These are phyloP conservation scores for Sporothrix protearum DNA, from an alignment of 2,329 filamentous ascomycete genomes.

Conservation along the genomic window DNA sequence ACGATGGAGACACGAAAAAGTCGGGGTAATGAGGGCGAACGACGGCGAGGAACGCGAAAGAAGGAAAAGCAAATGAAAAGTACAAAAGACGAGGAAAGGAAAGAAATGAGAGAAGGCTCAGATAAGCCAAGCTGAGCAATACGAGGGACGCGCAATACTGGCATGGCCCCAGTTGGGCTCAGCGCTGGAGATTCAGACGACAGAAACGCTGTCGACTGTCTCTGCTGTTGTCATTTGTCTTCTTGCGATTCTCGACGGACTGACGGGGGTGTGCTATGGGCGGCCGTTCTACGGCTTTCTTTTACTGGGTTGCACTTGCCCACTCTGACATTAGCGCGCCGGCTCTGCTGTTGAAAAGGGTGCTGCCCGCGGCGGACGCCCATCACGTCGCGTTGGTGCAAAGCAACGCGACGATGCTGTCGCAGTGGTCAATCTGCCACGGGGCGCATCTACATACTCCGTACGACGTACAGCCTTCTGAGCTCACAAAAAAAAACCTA, in stretches of 20 bases:
- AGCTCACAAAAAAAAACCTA: not conserved
- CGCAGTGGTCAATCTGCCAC: not conserved
- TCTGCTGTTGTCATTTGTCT: not conserved
- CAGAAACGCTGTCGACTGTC: not conserved
- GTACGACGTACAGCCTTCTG: not conserved
- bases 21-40: conserved; percentile 8
- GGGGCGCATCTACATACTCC: not conserved
- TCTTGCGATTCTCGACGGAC: not conserved
- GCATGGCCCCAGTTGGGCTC: not conserved
- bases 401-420: not conserved
- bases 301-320: not conserved
- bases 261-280: not conserved
- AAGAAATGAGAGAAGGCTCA: not conserved
- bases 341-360: not conserved
- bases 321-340: conserved; percentile 1
- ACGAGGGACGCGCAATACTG: not conserved
- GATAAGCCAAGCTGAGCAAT: not conserved
- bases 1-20: conserved; percentile 13
- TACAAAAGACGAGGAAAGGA: not conserved
- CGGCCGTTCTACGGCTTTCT: conserved; percentile 18
- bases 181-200: not conserved
- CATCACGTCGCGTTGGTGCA: not conserved
- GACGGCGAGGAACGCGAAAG: not conserved
- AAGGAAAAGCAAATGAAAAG: not conserved
- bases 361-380: not conserved